Evolutionary conservation across 331 rosid genomes (phyloP), one percentile per base, ranked within the genome.

Genomic region (Saraca asoca): DNA sequence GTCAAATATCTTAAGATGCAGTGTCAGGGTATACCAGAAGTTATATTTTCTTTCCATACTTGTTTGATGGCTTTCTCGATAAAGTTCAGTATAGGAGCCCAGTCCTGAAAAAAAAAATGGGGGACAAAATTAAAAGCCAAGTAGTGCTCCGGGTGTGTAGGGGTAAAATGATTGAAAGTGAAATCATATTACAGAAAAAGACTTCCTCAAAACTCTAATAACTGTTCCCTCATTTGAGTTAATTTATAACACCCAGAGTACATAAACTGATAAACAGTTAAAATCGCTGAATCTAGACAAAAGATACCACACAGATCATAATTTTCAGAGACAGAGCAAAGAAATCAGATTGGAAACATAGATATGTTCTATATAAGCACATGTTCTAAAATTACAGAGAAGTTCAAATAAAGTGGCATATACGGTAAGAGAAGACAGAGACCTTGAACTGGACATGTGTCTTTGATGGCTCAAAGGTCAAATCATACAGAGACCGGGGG

Each of bases 361-460:
- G 44, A 68, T 17, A 18, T 1, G 16, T 33, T 3, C 11, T 55
- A 75, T 52, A 61, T 48, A 58, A 12, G 43, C 49, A 16, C 8
- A 51, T n/a, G 58, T 56, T 37, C 61, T 60, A 14, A 13, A 33
- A 75, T 35, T 51, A 67, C 59, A 20, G 17, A 44, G 16, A 50
- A 66, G 41, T 15, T 56, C 41, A 52, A 0, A 37, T 15, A 69
- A 18, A 52, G 59, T 24, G 39, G 41, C 4, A 48, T 7, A 38
- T 7, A 20, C 12, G 44, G 51, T 62, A 44, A 55, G 52, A 58
- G 38, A 78, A 54, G 81, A 31, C 58, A 68, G 70, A 64, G 42
- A 52, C 99, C 99, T 88, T 90, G 75, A 90, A 94, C 42, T 85
- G 84, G 63, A 86, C 97, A 68, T 57, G 38, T 31, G 99, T 90